Percentiles rank a stretch among this genome's conserved stretches.
phyloP scores from a whole-genome alignment of 1,284 basidiomycete species.

The Cystobasidium pallidum region DNA sequence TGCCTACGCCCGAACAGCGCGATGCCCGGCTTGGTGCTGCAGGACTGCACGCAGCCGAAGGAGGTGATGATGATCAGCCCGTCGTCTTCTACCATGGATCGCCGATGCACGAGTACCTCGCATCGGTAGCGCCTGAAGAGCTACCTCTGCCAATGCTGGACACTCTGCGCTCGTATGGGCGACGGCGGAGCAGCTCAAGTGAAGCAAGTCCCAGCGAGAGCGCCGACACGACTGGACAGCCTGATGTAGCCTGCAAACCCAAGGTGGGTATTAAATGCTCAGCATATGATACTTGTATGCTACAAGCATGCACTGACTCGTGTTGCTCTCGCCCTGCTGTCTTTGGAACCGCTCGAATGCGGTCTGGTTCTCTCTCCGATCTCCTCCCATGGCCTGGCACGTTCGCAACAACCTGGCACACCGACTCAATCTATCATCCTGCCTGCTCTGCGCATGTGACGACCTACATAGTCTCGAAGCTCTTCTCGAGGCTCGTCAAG shows the following conservation, averaged over 20 bases:
- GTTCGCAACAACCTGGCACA: neutral
- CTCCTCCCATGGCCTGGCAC: constrained; percentile 4
- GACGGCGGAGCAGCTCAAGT: constrained; percentile 6
- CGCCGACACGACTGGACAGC: constrained; percentile 1
- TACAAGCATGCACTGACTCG: neutral
- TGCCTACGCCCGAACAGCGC: neutral
- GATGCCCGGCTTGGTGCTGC: neutral
- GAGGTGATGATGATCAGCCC: constrained; percentile 5
- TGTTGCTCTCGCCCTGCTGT: neutral
- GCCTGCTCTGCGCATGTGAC: neutral
- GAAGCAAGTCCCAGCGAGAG: neutral
- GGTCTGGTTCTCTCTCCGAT: neutral
- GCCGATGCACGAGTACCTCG: constrained; percentile 33
- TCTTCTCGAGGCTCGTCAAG: neutral
- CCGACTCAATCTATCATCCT: no score
- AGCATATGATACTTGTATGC: neutral
- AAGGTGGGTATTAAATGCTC: neutral
- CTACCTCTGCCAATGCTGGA: neutral
- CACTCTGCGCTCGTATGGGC: neutral
- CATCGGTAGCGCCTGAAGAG: constrained; percentile 22
- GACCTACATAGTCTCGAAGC: neutral
- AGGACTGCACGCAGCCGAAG: neutral
- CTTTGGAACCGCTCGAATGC: neutral
- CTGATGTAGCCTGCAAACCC: neutral
- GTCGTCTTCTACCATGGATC: constrained; percentile 18